These are phyloP conservation scores for Nephelium lappaceum DNA, from an alignment of 345 rosid species.

Conservation along the genomic window DNA sequence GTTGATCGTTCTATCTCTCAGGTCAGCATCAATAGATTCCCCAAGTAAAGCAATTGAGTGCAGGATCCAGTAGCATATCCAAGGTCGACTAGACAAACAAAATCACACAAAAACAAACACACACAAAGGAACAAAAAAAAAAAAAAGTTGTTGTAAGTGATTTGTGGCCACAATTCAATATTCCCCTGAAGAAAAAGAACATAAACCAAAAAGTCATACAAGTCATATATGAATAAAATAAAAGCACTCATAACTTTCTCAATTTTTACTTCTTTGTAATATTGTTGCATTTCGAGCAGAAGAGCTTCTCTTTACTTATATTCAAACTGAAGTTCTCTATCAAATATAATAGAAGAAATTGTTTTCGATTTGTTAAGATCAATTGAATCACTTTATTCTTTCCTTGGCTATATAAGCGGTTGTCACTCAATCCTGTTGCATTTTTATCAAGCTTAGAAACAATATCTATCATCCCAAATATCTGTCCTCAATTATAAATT, in stretches of 20 bases:
- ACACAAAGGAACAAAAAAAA: no score
- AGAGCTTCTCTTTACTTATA: not conserved
- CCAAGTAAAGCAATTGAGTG: slow-evolving; percentile 88
- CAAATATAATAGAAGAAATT: not conserved
- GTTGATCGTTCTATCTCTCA: slow-evolving; percentile 57
- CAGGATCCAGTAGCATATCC: slow-evolving; percentile 97
- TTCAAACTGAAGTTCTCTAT: not conserved
- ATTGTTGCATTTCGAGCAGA: not conserved
- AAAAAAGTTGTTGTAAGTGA: no score
- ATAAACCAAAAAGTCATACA: not conserved
- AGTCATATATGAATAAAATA: not conserved
- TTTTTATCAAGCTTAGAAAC: not conserved
- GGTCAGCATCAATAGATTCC: slow-evolving; percentile 58
- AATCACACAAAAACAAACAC: not conserved
- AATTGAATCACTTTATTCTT: not conserved
- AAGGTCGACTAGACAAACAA: slow-evolving; percentile 67
- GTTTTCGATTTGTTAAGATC: not conserved
- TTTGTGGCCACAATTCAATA: not conserved
- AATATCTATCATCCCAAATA: not conserved
- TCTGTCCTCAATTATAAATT: not conserved
- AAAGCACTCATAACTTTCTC: no score
- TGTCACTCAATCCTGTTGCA: not conserved
- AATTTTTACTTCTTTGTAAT: not conserved
- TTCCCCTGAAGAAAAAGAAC: not conserved
- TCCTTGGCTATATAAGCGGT: not conserved